Evolutionary conservation across 208 protist genomes (phyloP).

Genomic region (Leishmania gerbilli): DNA sequence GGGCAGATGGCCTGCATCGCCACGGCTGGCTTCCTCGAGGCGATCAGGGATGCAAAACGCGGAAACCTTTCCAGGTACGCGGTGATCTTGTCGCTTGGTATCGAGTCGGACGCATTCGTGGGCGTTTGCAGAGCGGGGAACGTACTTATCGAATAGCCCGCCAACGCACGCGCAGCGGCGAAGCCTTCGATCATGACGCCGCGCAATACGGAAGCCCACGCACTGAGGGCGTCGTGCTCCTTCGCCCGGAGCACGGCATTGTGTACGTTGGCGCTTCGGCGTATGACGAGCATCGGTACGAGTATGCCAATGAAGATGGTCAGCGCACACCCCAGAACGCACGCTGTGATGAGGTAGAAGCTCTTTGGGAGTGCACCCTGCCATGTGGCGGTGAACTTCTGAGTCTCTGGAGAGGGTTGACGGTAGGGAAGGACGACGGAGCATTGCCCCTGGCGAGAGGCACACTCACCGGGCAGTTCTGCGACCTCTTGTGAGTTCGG

Average conservation of each 20-base stretch:
- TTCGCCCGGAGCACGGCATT: background rate
- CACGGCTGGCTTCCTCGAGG: conserved; percentile 10
- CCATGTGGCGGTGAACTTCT: background rate
- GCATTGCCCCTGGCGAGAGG: background rate
- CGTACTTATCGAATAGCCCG: conserved; percentile 48
- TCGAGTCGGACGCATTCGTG: conserved; percentile 11
- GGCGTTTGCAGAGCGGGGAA: conserved; percentile 37
- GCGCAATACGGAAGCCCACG: conserved; percentile 37
- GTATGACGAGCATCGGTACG: conserved; percentile 35
- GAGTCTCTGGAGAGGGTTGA: background rate
- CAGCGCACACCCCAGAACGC: conserved; percentile 28
- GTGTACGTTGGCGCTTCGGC: conserved; percentile 3
- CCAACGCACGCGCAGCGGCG: conserved; percentile 31
- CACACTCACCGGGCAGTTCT: background rate
- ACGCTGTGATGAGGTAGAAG: conserved; percentile 35
- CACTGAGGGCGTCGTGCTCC: conserved; percentile 22
- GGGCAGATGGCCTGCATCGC: conserved; percentile 42
- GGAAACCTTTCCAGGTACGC: background rate
- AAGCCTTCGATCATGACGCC: conserved; percentile 43
- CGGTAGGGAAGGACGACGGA: background rate
- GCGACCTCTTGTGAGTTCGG: background rate
- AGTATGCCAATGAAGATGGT: conserved; percentile 39
- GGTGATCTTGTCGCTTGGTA: background rate
- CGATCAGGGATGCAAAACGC: conserved; percentile 7
- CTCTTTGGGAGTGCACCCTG: conserved; percentile 18